Conservation (phyloP, 1,139 yeast genomes). For the Scheffersomyces parashehatae region DNA sequence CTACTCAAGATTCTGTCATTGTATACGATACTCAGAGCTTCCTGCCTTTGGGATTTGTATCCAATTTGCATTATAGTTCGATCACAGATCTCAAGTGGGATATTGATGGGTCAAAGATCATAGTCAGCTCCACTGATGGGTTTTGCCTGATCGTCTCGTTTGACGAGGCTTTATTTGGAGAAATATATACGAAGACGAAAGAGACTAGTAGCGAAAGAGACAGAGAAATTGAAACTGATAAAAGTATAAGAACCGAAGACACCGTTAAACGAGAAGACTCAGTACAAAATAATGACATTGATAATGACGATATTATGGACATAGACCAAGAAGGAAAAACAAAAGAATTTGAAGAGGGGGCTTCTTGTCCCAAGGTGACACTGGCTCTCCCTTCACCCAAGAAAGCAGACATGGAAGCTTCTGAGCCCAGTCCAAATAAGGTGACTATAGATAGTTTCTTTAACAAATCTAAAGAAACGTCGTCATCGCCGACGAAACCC, state of each 20-base stretch:
- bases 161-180: conserved; percentile 55
- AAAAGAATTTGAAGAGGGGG: no score
- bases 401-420: no score
- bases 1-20: conserved; percentile 84
- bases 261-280: no score
- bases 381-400: no score
- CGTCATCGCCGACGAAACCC: not conserved
- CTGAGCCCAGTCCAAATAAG: no score
- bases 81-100: conserved; percentile 90
- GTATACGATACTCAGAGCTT: conserved; percentile 76
- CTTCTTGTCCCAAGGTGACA: no score
- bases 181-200: conserved; percentile 8
- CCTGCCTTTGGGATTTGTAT: conserved; percentile 70
- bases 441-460: not conserved
- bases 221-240: no score
- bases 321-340: no score
- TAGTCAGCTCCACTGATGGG: conserved; percentile 92
- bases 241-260: no score
- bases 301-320: no score
- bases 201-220: not conserved
- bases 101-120: conserved; percentile 65
- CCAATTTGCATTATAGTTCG: conserved; percentile 83
- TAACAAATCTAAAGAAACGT: not conserved
- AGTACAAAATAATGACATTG: no score
- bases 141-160: conserved; percentile 74